These are phyloP conservation scores for Toxicodendron radicans DNA, from an alignment of 345 rosid genomes.

Conservation along the genomic window DNA sequence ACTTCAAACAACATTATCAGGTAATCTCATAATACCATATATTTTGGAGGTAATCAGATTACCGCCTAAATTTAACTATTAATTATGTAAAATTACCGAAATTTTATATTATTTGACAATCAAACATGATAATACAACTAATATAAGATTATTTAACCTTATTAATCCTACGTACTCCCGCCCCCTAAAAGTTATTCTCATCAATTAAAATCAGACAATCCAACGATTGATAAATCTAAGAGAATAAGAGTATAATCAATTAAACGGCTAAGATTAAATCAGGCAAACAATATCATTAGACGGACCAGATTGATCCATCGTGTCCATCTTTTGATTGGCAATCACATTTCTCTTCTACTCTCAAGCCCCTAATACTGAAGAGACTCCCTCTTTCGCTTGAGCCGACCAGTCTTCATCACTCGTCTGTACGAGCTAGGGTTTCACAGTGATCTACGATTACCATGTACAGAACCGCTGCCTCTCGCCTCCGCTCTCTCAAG, in stretches of 20 bases:
- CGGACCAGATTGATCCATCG: background rate
- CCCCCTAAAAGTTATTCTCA: too few relatives aligned
- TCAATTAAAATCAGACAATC: conserved; percentile 9
- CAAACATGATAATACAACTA: too few relatives aligned
- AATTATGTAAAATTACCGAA: too few relatives aligned
- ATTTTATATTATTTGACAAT: too few relatives aligned
- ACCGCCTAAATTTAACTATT: too few relatives aligned
- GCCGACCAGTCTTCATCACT: background rate
- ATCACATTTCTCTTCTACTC: background rate
- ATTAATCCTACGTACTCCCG: too few relatives aligned
- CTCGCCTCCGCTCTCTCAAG: conserved; percentile 52
- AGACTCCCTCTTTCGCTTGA: background rate
- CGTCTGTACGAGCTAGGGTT: conserved; percentile 17
- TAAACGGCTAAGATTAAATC: conserved; percentile 7
- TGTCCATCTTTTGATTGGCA: background rate
- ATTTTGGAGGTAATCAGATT: too few relatives aligned
- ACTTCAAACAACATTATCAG: too few relatives aligned
- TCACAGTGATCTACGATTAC: conserved; percentile 14
- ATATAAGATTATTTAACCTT: too few relatives aligned
- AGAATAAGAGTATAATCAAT: background rate
- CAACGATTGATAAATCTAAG: background rate
- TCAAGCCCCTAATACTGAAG: background rate
- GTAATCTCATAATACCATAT: too few relatives aligned
- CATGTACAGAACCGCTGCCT: conserved; percentile 59
- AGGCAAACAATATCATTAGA: too few relatives aligned